Conservation (phyloP, 1,139 yeast species). For the Diutina rugosa region DNA sequence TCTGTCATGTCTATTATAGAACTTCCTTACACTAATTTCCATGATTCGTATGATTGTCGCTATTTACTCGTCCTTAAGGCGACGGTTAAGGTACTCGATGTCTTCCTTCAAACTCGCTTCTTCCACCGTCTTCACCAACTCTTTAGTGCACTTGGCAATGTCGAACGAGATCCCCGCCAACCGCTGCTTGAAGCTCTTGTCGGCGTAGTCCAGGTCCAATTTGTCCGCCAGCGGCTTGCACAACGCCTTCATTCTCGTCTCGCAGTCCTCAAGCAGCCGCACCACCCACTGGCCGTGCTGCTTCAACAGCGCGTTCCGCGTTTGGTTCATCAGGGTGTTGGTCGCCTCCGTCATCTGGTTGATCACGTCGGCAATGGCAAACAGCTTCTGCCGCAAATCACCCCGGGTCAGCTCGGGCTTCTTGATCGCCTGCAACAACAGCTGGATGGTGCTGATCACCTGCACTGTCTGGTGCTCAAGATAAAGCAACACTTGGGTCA, state of each 20-base stretch:
- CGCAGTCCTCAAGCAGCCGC: constrained; percentile 73
- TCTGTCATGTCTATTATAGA: too few relatives aligned
- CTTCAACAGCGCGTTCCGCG: constrained; percentile 68
- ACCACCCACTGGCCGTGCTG: constrained; percentile 92
- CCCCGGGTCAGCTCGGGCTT: constrained; percentile 69
- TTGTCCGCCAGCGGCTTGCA: constrained; percentile 36
- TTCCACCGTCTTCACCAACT: constrained; percentile 88
- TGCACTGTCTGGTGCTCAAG: constrained; percentile 90
- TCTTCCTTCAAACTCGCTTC: constrained; percentile 84
- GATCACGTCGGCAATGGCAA: constrained; percentile 64
- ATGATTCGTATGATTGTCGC: neutral
- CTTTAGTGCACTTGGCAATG: constrained; percentile 92
- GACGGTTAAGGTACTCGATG: constrained; percentile 40
- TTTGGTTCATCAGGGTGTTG: constrained; percentile 77
- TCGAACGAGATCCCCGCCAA: constrained; percentile 94
- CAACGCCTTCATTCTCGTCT: constrained; percentile 60
- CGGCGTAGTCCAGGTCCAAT: constrained; percentile 60
- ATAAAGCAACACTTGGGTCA: constrained; percentile 71
- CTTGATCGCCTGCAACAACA: constrained; percentile 62
- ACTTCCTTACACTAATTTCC: too few relatives aligned
- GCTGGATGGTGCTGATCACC: constrained; percentile 83
- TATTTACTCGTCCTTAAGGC: constrained; percentile 17
- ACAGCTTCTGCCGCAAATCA: constrained; percentile 57
- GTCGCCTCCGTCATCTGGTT: constrained; percentile 88
- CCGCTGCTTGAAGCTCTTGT: constrained; percentile 81